Evolutionary conservation across 306 rosid species (phyloP).

Genomic region (Alnus glutinosa): DNA sequence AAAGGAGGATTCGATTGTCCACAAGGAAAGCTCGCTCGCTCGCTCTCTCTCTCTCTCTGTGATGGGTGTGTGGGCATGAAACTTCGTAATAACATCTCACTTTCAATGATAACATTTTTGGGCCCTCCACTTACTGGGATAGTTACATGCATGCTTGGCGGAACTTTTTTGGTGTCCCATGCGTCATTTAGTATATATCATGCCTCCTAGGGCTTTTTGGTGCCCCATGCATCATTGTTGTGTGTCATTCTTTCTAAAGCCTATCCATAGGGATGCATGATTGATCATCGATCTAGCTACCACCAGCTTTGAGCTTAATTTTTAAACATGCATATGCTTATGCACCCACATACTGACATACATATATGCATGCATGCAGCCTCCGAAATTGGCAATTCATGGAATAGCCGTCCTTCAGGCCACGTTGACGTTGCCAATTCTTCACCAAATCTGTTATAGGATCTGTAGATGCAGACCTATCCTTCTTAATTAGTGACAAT

Average conservation of each 20-base stretch:
- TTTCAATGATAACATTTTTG: slow-evolving; percentile 38
- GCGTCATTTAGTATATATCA: slow-evolving; percentile 38
- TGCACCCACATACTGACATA: background rate
- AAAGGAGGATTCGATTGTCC: slow-evolving; percentile 36
- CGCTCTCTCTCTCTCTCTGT: slow-evolving; percentile 12
- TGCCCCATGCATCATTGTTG: slow-evolving; percentile 27
- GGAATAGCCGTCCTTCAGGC: background rate
- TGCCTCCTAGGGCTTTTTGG: slow-evolving; percentile 16
- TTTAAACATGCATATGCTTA: background rate
- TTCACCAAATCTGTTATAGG: background rate
- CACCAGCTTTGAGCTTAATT: slow-evolving; percentile 3
- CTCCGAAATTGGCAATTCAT: background rate
- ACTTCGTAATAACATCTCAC: slow-evolving; percentile 29
- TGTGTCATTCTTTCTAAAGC: slow-evolving; percentile 36
- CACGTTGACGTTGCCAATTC: background rate
- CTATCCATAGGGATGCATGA: slow-evolving; percentile 29
- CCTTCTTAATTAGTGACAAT: slow-evolving; percentile 8
- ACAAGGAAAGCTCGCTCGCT: slow-evolving; percentile 29
- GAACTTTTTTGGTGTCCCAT: slow-evolving; percentile 50
- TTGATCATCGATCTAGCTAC: background rate
- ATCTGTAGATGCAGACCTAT: slow-evolving; percentile 8
- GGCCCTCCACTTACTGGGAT: slow-evolving; percentile 49
- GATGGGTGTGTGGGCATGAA: slow-evolving; percentile 17
- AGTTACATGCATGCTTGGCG: slow-evolving; percentile 19
- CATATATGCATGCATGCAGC: background rate